phyloP scores from a whole-genome alignment of 176 grass and related monocot species.

The Bonia amplexicaulis region DNA sequence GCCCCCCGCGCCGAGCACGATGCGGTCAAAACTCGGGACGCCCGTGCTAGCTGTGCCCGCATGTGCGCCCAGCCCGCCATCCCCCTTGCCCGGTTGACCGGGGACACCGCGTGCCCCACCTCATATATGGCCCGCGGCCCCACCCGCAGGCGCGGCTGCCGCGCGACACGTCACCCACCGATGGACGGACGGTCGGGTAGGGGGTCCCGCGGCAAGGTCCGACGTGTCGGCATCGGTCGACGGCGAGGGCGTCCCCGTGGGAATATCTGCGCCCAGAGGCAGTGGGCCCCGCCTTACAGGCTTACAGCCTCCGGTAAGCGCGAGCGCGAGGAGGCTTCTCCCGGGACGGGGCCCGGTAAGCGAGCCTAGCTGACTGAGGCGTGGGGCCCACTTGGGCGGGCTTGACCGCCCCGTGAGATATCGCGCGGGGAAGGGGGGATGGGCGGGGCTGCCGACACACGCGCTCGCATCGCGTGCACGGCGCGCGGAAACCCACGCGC shows the following conservation, averaged over 20 bases:
- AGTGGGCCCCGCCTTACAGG: background rate
- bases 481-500: too few relatives aligned
- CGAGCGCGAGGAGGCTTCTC: background rate
- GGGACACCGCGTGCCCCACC: constrained; percentile 29
- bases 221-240: background rate
- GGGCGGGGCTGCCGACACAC: background rate
- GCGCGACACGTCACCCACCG: background rate
- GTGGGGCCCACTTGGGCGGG: background rate
- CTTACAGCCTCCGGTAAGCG: background rate
- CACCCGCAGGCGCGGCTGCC: background rate
- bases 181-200: background rate
- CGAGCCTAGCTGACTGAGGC: too few relatives aligned
- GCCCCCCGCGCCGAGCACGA: background rate
- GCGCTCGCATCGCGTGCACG: too few relatives aligned
- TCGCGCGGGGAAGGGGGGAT: background rate
- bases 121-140: background rate
- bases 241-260: background rate
- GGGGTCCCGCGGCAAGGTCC: too few relatives aligned
- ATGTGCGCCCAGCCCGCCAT: background rate
- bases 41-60: constrained; percentile 26
- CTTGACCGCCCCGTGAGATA: background rate
- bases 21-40: background rate
- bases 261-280: background rate
- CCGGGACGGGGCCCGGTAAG: too few relatives aligned
- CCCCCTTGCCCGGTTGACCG: constrained; percentile 46